Evolutionary conservation across 305 asterid genomes (phyloP).

Genomic region (Petunia hybrid): DNA sequence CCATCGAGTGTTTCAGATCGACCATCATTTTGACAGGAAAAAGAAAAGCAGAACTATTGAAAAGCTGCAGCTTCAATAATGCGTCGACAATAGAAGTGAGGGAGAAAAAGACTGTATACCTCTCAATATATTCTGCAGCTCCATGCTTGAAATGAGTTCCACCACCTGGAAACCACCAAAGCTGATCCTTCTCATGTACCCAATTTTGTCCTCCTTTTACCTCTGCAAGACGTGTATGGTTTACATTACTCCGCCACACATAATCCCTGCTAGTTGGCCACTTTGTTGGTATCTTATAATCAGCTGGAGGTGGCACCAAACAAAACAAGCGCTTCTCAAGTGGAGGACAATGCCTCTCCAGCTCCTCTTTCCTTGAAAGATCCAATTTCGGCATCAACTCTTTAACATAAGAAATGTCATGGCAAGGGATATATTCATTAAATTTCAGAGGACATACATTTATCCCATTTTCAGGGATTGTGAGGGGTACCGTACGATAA

Average conservation of each 20-base stretch:
- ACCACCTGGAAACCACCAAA: conserved; percentile 99
- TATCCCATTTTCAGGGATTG: conserved; percentile 75
- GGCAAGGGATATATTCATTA: conserved; percentile 92
- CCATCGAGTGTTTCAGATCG: not conserved
- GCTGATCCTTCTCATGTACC: conserved; percentile 78
- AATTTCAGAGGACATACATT: conserved; percentile 78
- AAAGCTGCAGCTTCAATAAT: conserved; percentile 4
- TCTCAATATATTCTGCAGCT: conserved; percentile 90
- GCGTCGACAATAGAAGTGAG: not conserved
- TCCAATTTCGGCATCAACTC: conserved; percentile 73
- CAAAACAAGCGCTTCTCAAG: conserved; percentile 75
- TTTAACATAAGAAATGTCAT: conserved; percentile 73
- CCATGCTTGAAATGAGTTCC: conserved; percentile 99
- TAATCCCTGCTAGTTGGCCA: conserved; percentile 97
- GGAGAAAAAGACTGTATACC: conserved; percentile 49
- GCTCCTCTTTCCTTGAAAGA: conserved; percentile 78
- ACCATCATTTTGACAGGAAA: not conserved
- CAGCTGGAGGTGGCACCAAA: conserved; percentile 88
- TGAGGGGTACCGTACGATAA: conserved; percentile 62
- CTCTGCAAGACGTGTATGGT: conserved; percentile 89
- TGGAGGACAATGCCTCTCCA: conserved; percentile 95
- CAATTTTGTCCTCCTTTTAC: conserved; percentile 98
- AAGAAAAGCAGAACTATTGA: not conserved
- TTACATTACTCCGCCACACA: conserved; percentile 95
- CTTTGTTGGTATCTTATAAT: conserved; percentile 86